phyloP scores from a whole-genome alignment of 345 rosid species.

The Eucalyptus shirleyi region DNA sequence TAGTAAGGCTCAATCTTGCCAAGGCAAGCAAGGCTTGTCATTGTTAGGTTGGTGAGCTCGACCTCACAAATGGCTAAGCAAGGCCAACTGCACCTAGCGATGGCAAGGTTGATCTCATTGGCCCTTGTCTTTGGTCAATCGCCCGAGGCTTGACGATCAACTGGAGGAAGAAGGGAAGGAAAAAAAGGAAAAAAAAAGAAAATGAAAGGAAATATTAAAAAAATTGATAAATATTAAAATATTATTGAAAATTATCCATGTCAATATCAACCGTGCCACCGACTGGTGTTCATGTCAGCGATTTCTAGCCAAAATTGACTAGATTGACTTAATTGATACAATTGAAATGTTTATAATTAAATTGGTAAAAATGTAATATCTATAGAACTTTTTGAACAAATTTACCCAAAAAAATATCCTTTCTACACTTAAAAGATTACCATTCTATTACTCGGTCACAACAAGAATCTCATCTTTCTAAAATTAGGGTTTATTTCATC shows the following conservation, averaged over 20 bases:
- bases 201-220: too few species aligned
- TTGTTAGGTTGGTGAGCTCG: too few species aligned
- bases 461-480: background rate
- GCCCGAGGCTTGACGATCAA: rapidly evolving
- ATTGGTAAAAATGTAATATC: rapidly evolving
- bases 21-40: too few species aligned
- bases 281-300: rapidly evolving
- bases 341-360: rapidly evolving
- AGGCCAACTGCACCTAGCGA: too few species aligned
- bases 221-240: too few species aligned
- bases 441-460: background rate
- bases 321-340: rapidly evolving
- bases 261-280: rapidly evolving
- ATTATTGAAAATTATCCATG: too few species aligned
- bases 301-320: rapidly evolving
- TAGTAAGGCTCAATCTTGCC: background rate
- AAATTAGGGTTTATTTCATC: background rate
- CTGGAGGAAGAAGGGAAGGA: background rate
- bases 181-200: too few species aligned
- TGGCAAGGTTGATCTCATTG: background rate
- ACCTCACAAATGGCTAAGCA: too few species aligned
- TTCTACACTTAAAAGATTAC: background rate
- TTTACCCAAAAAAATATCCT: background rate
- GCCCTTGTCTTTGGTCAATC: background rate
- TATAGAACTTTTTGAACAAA: too few species aligned